These are phyloP conservation scores for Aspergillus heteromorphus DNA, from an alignment of 495 filamentous ascomycete genomes.

Conservation along the genomic window DNA sequence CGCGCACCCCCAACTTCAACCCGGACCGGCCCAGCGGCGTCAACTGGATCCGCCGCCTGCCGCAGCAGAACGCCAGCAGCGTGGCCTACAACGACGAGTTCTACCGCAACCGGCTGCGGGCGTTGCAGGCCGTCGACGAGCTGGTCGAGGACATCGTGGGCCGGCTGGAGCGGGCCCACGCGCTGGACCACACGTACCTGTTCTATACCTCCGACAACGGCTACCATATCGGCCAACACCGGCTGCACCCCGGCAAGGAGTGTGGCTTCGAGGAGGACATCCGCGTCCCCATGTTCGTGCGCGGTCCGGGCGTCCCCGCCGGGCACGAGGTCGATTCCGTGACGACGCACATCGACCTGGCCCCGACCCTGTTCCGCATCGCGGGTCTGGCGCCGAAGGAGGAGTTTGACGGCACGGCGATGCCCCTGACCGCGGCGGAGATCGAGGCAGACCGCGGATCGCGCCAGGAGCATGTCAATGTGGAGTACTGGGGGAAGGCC, in stretches of 20 bases:
- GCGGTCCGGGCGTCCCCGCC: constrained; percentile 52
- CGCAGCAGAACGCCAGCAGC: constrained; percentile 46
- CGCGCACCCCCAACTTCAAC: constrained; percentile 36
- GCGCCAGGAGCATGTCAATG: constrained; percentile 48
- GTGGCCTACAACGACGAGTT: constrained; percentile 65
- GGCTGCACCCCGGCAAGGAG: constrained; percentile 65
- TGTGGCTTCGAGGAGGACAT: constrained; percentile 72
- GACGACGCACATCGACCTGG: constrained; percentile 65
- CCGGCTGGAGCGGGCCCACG: constrained; percentile 43
- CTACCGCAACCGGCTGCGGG: constrained; percentile 57
- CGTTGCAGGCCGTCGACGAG: constrained; percentile 67
- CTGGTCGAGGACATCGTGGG: constrained; percentile 54
- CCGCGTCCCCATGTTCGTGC: constrained; percentile 59
- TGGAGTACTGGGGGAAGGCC: constrained; percentile 52
- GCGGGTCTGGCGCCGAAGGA: constrained; percentile 42
- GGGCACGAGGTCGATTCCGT: constrained; percentile 46
- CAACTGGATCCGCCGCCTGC: constrained; percentile 55
- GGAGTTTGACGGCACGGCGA: constrained; percentile 56
- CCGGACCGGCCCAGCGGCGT: constrained; percentile 55
- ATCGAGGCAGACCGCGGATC: neutral
- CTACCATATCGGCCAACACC: constrained; percentile 70
- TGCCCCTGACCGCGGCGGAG: constrained; percentile 33
- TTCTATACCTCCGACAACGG: constrained; percentile 73
- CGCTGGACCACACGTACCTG: constrained; percentile 65
- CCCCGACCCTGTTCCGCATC: constrained; percentile 55